phyloP scores from a whole-genome alignment of 441 rosid genomes.

The Pelargonium australe region DNA sequence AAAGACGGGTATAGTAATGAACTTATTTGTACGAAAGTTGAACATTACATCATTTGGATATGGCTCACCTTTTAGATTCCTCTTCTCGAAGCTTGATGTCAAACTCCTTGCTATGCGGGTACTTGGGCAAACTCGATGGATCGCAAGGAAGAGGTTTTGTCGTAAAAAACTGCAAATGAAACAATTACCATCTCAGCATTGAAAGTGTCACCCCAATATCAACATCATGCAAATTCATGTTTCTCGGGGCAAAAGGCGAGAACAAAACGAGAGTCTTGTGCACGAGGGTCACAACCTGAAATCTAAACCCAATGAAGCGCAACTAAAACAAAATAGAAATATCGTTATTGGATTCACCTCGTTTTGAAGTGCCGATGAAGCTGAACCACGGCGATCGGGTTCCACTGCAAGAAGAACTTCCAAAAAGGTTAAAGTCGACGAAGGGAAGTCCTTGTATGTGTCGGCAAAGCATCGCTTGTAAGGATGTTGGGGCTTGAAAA shows the following conservation, averaged over 20 bases:
- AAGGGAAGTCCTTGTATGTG: conserved; percentile 85
- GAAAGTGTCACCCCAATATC: too few relatives aligned
- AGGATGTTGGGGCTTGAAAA: conserved; percentile 91
- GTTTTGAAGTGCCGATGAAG: conserved; percentile 61
- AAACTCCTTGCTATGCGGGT: conserved; percentile 93
- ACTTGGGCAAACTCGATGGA: conserved; percentile 87
- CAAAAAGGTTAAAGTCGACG: conserved; percentile 68
- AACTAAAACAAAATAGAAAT: neutral
- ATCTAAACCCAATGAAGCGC: neutral
- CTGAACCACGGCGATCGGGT: conserved; percentile 84
- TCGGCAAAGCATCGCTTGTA: conserved; percentile 80
- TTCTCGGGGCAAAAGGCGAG: neutral
- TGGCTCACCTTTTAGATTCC: conserved; percentile 68
- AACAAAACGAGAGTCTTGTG: neutral
- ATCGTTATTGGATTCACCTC: conserved; percentile 41
- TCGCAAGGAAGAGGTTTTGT: conserved; percentile 82
- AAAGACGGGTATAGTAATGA: too few relatives aligned
- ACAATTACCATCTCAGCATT: neutral
- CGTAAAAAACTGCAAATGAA: conserved; percentile 54
- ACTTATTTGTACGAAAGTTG: too few relatives aligned
- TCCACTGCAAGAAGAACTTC: conserved; percentile 77
- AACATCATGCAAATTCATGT: neutral
- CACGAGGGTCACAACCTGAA: neutral
- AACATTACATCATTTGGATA: neutral
- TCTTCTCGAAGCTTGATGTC: conserved; percentile 90